Evolutionary conservation across 768 basidiomycete genomes (phyloP).

Genomic region (Tricholoma matsutake): DNA sequence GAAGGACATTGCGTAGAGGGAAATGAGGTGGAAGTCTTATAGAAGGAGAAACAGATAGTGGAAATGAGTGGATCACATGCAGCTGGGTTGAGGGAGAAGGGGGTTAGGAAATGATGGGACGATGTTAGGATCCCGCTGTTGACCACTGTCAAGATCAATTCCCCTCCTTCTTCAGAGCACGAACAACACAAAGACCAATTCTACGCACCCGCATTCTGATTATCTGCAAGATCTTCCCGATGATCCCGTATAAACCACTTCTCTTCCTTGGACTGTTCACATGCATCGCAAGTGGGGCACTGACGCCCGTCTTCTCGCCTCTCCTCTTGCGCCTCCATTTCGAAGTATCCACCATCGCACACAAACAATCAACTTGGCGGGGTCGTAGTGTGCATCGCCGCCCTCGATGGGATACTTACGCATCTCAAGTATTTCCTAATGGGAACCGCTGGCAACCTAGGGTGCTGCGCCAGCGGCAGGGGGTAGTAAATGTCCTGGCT

Average conservation of each 20-base stretch:
- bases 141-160: slow-evolving; percentile 25
- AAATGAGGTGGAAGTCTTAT: slow-evolving; percentile 28
- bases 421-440: slow-evolving; percentile 80
- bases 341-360: slow-evolving; percentile 69
- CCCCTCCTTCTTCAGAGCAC: not conserved
- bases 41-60: slow-evolving; percentile 43
- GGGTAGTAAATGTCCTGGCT: no score
- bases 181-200: slow-evolving; percentile 13
- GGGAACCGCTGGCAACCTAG: slow-evolving; percentile 69
- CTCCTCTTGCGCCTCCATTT: slow-evolving; percentile 80
- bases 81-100: slow-evolving; percentile 20
- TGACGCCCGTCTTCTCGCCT: slow-evolving; percentile 91
- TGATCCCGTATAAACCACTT: slow-evolving; percentile 70
- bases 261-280: slow-evolving; percentile 66
- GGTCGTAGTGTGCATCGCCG: slow-evolving; percentile 70
- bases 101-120: slow-evolving; percentile 23
- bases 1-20: slow-evolving; percentile 12
- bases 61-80: slow-evolving; percentile 38
- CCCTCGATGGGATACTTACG: slow-evolving; percentile 70
- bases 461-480: no score
- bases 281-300: slow-evolving; percentile 73
- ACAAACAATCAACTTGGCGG: slow-evolving; percentile 72
- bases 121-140: slow-evolving; percentile 17
- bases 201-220: slow-evolving; percentile 43
- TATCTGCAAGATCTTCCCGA: slow-evolving; percentile 58